These are phyloP conservation scores for Diutina sp. DNA, from an alignment of 1,139 yeast genomes.

Conservation along the genomic window DNA sequence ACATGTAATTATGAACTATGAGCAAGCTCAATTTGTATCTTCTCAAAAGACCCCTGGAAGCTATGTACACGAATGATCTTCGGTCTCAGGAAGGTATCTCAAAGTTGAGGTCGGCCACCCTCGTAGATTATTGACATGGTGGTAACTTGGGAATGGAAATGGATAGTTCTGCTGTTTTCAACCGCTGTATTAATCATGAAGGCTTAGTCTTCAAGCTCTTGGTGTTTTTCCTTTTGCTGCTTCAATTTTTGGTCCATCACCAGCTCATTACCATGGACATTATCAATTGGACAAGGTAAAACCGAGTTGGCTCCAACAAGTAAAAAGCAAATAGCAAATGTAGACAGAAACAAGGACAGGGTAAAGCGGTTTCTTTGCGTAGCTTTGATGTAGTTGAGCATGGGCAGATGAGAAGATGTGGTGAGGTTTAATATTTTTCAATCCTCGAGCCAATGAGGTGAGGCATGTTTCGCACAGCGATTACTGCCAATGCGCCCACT, in stretches of 20 bases:
- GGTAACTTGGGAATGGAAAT: too few relatives aligned
- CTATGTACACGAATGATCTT: neutral
- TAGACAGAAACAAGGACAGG: slow-evolving; percentile 59
- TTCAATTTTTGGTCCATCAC: slow-evolving; percentile 17
- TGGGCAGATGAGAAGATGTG: neutral
- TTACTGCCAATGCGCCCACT: neutral
- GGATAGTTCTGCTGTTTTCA: neutral
- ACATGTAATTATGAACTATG: too few relatives aligned
- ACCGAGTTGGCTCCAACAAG: slow-evolving; percentile 60
- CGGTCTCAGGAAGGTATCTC: neutral
- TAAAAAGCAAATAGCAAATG: slow-evolving; percentile 58
- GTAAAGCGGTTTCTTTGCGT: slow-evolving; percentile 44
- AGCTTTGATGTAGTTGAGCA: slow-evolving; percentile 28
- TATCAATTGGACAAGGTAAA: slow-evolving; percentile 66
- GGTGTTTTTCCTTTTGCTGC: neutral
- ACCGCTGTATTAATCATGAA: too few relatives aligned
- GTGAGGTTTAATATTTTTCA: slow-evolving; percentile 1
- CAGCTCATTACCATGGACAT: slow-evolving; percentile 30
- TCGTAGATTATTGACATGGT: too few relatives aligned
- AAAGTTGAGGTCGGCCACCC: too few relatives aligned
- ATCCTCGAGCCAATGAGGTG: neutral
- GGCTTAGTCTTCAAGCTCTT: neutral
- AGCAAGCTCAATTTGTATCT: neutral
- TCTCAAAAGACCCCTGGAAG: neutral
- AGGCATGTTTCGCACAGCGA: neutral